Evolutionary conservation across 1,139 yeast species (phyloP).

Genomic region (Taphrina wiesneri): DNA sequence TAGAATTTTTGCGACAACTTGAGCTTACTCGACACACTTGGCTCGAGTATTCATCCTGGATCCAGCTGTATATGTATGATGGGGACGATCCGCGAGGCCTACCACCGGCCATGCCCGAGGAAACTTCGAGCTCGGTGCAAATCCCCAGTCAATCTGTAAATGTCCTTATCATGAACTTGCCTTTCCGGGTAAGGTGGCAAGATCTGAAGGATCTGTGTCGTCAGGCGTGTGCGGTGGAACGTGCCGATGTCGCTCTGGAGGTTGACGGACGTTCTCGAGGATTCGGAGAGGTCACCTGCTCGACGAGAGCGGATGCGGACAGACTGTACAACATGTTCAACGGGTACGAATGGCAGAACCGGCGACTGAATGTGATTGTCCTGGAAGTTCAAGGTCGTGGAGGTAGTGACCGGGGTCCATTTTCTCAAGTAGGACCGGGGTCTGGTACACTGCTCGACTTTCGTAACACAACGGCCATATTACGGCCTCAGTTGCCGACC

Average conservation of each 20-base stretch:
- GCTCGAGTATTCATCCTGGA: not conserved
- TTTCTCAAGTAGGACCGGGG: not conserved
- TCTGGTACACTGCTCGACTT: not conserved
- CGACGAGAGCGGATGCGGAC: constrained; percentile 21
- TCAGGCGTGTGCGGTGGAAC: constrained; percentile 21
- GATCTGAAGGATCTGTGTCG: constrained; percentile 80
- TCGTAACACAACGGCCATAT: not conserved
- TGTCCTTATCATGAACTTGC: constrained; percentile 54
- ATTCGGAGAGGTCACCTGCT: constrained; percentile 18
- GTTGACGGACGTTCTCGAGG: constrained; percentile 31
- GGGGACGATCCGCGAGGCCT: not conserved
- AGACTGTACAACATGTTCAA: constrained; percentile 19
- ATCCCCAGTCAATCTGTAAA: not conserved
- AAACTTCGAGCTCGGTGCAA: not conserved
- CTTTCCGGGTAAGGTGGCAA: constrained; percentile 79
- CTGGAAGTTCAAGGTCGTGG: constrained; percentile 3
- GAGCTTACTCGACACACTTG: not conserved
- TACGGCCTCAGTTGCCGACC: constrained; percentile 5
- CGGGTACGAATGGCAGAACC: constrained; percentile 39
- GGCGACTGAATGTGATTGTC: constrained; percentile 36
- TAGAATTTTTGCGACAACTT: not conserved
- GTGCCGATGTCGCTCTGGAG: constrained; percentile 32
- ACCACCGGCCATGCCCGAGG: not conserved
- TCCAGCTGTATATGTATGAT: not conserved
- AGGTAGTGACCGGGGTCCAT: not conserved